Conservation (phyloP, 2,329 filamentous ascomycete species). For the Diaporthe citriasiana region DNA sequence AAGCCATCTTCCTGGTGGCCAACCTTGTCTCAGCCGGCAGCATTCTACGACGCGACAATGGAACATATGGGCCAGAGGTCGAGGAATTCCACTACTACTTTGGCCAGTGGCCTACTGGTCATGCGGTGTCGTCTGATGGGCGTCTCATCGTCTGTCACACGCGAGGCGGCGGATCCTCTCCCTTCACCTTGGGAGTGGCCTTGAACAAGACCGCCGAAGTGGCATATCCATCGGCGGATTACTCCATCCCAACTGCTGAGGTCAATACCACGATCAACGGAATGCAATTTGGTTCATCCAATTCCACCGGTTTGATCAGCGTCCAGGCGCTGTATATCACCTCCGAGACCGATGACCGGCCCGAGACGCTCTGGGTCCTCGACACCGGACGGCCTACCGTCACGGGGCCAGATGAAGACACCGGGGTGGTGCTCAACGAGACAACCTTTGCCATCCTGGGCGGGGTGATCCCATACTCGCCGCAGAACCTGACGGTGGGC, state of each 20-base stretch:
- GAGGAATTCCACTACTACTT: slow-evolving; percentile 65
- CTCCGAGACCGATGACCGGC: slow-evolving; percentile 46
- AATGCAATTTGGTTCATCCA: slow-evolving; percentile 60
- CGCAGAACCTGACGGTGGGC: slow-evolving; percentile 39
- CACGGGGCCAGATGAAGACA: slow-evolving; percentile 52
- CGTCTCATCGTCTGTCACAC: slow-evolving; percentile 61
- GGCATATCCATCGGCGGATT: slow-evolving; percentile 51
- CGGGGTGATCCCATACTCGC: slow-evolving; percentile 45
- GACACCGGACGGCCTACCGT: slow-evolving; percentile 61
- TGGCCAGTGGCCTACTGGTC: slow-evolving; percentile 61
- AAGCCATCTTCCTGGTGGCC: background rate
- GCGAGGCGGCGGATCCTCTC: slow-evolving; percentile 55
- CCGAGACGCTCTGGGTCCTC: slow-evolving; percentile 60
- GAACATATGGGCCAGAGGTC: slow-evolving; percentile 60
- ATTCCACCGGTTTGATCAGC: slow-evolving; percentile 56
- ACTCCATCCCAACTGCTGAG: slow-evolving; percentile 51
- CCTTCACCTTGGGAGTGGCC: slow-evolving; percentile 62
- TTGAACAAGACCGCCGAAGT: slow-evolving; percentile 61
- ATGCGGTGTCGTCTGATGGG: slow-evolving; percentile 58
- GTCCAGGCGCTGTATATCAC: slow-evolving; percentile 62
- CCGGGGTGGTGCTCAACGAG: slow-evolving; percentile 45
- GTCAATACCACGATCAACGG: slow-evolving; percentile 57
- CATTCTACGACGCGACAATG: slow-evolving; percentile 58
- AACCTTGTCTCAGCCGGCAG: background rate
- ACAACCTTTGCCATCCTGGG: slow-evolving; percentile 48